These are phyloP conservation scores for Phytopythium delawarense DNA, from an alignment of 352 stramenopile genomes.

Conservation along the genomic window DNA sequence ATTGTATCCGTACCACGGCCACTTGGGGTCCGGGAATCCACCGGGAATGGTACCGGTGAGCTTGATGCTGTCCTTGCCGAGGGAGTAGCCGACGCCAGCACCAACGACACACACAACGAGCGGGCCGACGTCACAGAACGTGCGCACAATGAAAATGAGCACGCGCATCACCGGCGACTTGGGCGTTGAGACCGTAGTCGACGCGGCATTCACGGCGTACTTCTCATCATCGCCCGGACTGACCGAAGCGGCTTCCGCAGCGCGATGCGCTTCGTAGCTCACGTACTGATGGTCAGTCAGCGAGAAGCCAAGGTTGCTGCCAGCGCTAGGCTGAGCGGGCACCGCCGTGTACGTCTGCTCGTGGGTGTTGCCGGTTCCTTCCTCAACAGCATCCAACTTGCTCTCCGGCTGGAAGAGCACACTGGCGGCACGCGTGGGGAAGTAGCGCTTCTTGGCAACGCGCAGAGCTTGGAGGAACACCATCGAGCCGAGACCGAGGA, in stretches of 20 bases:
- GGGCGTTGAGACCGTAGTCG: slow-evolving; percentile 1
- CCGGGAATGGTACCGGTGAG: slow-evolving; percentile 62
- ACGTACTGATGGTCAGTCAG: slow-evolving; percentile 44
- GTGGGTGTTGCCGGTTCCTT: not conserved
- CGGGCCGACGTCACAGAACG: slow-evolving; percentile 51
- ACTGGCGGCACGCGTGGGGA: slow-evolving; percentile 21
- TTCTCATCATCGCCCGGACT: slow-evolving; percentile 6
- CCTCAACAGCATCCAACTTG: not conserved
- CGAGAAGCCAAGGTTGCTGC: slow-evolving; percentile 29
- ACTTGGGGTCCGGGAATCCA: slow-evolving; percentile 46
- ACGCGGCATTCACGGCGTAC: not conserved
- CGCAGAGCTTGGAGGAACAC: slow-evolving; percentile 39
- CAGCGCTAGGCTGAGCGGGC: slow-evolving; percentile 8
- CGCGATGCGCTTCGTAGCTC: slow-evolving; percentile 21
- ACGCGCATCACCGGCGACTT: slow-evolving; percentile 15
- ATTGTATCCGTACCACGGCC: slow-evolving; percentile 49
- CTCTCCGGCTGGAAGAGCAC: slow-evolving; percentile 20
- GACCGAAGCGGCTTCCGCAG: not conserved
- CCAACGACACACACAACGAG: slow-evolving; percentile 69
- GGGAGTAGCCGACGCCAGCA: slow-evolving; percentile 41
- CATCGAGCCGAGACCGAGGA: slow-evolving; percentile 57
- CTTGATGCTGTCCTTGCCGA: slow-evolving; percentile 55
- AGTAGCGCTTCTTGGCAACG: slow-evolving; percentile 38
- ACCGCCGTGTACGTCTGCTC: slow-evolving; percentile 1
- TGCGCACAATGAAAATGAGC: slow-evolving; percentile 30